phyloP scores from a whole-genome alignment of 192 early-diverging fungal genomes.

The Backusella tuberculispora region DNA sequence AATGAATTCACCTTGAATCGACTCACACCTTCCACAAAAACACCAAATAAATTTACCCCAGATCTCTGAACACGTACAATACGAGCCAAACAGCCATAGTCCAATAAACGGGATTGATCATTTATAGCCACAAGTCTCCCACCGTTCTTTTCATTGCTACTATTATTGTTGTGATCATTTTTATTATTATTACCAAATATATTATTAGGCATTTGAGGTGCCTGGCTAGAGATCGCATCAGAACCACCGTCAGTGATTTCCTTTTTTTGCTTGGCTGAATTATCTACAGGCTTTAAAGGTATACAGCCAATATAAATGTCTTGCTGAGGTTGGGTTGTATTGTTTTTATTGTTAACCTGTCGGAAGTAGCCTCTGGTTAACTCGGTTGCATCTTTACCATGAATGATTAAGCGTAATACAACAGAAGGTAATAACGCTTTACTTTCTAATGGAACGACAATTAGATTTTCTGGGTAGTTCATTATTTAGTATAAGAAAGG shows the following conservation, averaged over 20 bases:
- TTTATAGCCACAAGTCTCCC: constrained; percentile 4
- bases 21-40: constrained; percentile 66
- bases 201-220: constrained; percentile 21
- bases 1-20: constrained; percentile 61
- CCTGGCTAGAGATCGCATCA: constrained; percentile 21
- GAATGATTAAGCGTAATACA: constrained; percentile 62
- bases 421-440: constrained; percentile 69
- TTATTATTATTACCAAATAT: constrained; percentile 23
- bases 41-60: constrained; percentile 61
- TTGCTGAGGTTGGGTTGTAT: not conserved
- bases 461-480: constrained; percentile 47
- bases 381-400: constrained; percentile 54
- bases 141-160: not conserved
- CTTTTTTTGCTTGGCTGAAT: not conserved
- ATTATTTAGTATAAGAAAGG: constrained; percentile 9
- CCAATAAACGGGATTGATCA: constrained; percentile 31
- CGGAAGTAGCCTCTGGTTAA: constrained; percentile 49
- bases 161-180: not conserved
- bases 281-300: constrained; percentile 25
- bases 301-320: constrained; percentile 48
- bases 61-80: constrained; percentile 61
- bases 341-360: not conserved
- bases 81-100: constrained; percentile 54
- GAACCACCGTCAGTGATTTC: not conserved
- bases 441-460: constrained; percentile 54